Conservation (phyloP, 2,329 filamentous ascomycete genomes). For the Meredithiella fracta region DNA sequence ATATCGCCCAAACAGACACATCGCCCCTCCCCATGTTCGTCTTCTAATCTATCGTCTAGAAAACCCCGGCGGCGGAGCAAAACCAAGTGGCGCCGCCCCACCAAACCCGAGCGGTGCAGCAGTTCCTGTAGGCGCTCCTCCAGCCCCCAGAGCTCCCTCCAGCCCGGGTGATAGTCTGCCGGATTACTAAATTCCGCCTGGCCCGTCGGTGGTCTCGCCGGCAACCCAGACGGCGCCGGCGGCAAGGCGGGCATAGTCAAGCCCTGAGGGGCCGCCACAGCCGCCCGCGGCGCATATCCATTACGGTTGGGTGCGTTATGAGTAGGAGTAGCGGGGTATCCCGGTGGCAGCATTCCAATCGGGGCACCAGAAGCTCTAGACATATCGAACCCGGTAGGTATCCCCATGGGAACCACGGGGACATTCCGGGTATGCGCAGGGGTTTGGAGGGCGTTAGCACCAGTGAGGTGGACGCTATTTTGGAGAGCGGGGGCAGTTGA, state of each 20-base stretch:
- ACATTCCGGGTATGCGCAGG: constrained; percentile 17
- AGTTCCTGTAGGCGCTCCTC: constrained; percentile 20
- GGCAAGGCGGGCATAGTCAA: constrained; percentile 24
- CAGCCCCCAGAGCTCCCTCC: constrained; percentile 22
- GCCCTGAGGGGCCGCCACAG: constrained; percentile 14
- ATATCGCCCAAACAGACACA: constrained; percentile 1
- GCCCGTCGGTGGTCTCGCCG: constrained; percentile 22
- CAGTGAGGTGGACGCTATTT: constrained; percentile 17
- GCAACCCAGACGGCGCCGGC: constrained; percentile 33
- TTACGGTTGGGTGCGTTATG: not conserved
- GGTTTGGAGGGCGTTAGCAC: constrained; percentile 17
- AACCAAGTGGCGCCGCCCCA: constrained; percentile 24
- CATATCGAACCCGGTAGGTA: constrained; percentile 17
- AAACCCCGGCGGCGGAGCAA: constrained; percentile 21
- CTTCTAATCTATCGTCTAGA: constrained; percentile 4
- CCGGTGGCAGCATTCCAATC: constrained; percentile 18
- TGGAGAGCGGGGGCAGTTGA: constrained; percentile 63
- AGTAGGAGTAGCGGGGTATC: not conserved
- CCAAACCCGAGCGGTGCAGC: constrained; percentile 19
- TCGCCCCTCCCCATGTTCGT: not conserved
- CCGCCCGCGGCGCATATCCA: constrained; percentile 3
- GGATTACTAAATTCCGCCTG: constrained; percentile 30
- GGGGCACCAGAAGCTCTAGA: constrained; percentile 17
- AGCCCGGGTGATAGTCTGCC: constrained; percentile 32
- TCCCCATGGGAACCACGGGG: constrained; percentile 22